Evolutionary conservation across 2,329 filamentous ascomycete genomes (phyloP).

Genomic region (Colletotrichum spaethianum): DNA sequence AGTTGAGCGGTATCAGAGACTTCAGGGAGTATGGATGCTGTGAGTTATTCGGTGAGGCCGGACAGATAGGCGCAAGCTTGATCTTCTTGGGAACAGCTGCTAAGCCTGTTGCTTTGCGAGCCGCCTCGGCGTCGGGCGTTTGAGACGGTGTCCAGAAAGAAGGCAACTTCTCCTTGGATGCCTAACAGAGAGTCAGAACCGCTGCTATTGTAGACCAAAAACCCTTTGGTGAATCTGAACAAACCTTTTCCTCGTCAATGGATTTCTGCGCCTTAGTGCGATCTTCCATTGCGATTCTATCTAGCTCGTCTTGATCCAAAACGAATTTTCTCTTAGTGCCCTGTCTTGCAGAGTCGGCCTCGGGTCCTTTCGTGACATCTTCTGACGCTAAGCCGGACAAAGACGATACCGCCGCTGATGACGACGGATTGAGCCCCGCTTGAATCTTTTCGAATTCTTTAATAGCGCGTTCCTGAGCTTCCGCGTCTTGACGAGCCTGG

Average conservation of each 20-base stretch:
- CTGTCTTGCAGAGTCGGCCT: constrained; percentile 29
- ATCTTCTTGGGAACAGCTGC: constrained; percentile 62
- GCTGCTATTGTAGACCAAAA: neutral
- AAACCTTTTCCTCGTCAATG: constrained; percentile 80
- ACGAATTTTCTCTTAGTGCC: constrained; percentile 82
- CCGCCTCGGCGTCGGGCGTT: constrained; percentile 70
- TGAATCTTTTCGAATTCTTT: constrained; percentile 89
- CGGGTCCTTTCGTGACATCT: neutral
- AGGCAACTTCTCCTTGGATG: constrained; percentile 65
- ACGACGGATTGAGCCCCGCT: constrained; percentile 70
- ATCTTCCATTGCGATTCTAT: constrained; percentile 78
- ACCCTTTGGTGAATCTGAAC: constrained; percentile 18
- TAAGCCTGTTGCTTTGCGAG: constrained; percentile 24
- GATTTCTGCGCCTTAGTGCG: constrained; percentile 77
- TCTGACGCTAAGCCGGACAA: neutral
- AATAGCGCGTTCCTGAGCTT: constrained; percentile 79
- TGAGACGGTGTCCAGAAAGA: constrained; percentile 95
- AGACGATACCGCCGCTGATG: neutral
- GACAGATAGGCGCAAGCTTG: constrained; percentile 82
- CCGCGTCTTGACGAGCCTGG: constrained; percentile 73
- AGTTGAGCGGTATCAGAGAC: constrained; percentile 80
- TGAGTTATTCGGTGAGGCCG: constrained; percentile 76
- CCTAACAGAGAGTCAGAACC: constrained; percentile 31
- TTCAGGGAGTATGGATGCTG: constrained; percentile 86
- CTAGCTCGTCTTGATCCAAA: constrained; percentile 82